Conservation (phyloP, 116 monocot species). For the Trichopus zeylanicus region DNA sequence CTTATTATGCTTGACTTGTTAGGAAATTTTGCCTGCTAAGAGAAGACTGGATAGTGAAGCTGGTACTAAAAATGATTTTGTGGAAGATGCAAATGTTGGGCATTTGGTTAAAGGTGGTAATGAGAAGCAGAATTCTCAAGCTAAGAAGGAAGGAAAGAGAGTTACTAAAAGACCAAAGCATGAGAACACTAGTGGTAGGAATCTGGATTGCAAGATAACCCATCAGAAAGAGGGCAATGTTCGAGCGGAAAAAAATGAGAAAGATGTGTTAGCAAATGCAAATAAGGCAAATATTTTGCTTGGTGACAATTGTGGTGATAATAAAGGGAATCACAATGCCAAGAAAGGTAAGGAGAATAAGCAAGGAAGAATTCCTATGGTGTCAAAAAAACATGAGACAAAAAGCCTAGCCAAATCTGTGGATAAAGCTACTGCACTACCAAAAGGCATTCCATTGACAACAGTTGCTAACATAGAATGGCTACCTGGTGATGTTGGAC, state of each 20-base stretch:
- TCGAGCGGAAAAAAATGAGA: neutral
- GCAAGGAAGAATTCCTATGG: too few species aligned
- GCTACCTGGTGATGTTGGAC: constrained; percentile 39
- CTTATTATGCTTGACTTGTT: neutral
- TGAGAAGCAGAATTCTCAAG: neutral
- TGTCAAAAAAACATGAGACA: neutral
- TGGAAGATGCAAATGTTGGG: too few species aligned
- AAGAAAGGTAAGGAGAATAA: neutral
- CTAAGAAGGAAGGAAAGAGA: neutral
- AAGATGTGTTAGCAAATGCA: neutral
- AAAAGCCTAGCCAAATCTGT: neutral
- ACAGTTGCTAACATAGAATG: constrained; percentile 47
- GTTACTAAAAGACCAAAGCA: too few species aligned
- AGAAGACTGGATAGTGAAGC: neutral
- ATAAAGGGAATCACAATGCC: neutral
- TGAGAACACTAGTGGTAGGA: neutral
- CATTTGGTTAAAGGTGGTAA: neutral
- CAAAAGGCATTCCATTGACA: constrained; percentile 34
- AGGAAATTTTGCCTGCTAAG: neutral
- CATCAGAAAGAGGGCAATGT: too few species aligned
- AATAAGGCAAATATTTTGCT: neutral
- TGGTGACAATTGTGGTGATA: neutral
- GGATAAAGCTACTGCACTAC: constrained; percentile 25
- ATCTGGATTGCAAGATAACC: neutral
- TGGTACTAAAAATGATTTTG: too few species aligned